phyloP scores from a whole-genome alignment of 2,329 filamentous ascomycete species.

The Magnaporthiopsis incrustans region DNA sequence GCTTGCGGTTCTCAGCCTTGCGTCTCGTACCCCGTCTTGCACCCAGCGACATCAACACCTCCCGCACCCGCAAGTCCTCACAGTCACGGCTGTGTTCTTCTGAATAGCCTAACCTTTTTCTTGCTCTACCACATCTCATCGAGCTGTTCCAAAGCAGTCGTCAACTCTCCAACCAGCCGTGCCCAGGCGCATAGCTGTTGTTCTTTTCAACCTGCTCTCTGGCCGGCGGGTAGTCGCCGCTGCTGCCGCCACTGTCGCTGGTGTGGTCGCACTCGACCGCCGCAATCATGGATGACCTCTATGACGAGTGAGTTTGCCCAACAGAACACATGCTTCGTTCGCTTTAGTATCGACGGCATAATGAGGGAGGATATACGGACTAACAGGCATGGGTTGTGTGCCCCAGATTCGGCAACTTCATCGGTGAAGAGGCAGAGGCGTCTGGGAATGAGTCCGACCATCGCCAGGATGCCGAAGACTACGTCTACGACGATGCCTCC shows the following conservation, averaged over 20 bases:
- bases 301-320: slow-evolving; percentile 66
- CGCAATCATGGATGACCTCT: slow-evolving; percentile 73
- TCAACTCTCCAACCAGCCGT: not conserved
- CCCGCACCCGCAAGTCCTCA: not conserved
- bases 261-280: not conserved
- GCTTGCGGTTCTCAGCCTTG: not conserved
- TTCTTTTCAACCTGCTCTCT: not conserved
- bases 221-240: not conserved
- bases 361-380: not conserved
- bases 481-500: slow-evolving; percentile 73
- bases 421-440: slow-evolving; percentile 78
- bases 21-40: not conserved
- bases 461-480: slow-evolving; percentile 63
- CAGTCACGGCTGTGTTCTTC: not conserved
- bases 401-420: slow-evolving; percentile 89
- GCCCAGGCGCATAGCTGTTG: not conserved
- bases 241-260: not conserved
- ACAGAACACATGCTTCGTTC: not conserved
- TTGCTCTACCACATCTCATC: not conserved
- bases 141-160: not conserved
- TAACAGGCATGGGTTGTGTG: slow-evolving; percentile 2
- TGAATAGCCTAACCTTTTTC: not conserved
- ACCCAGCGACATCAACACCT: not conserved
- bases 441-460: slow-evolving; percentile 81
- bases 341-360: too few relatives aligned